These are phyloP conservation scores for Agastache rugosa DNA, from an alignment of 257 asterid species.

Conservation along the genomic window DNA sequence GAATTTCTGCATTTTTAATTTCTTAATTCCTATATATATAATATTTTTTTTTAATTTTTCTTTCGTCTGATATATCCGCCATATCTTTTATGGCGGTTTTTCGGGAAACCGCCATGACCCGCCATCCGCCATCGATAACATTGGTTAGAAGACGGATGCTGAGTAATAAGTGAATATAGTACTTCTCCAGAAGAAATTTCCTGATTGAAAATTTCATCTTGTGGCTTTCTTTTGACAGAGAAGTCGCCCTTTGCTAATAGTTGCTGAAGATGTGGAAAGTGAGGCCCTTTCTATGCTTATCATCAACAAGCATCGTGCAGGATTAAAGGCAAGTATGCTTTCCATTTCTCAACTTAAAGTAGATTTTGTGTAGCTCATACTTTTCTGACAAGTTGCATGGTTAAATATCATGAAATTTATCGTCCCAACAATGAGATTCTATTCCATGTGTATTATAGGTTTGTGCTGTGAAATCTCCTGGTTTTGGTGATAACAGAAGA, in stretches of 20 bases:
- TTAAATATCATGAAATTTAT: slow-evolving; percentile 11
- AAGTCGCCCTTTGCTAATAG: slow-evolving; percentile 73
- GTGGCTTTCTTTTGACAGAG: slow-evolving; percentile 51
- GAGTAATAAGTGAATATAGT: background rate
- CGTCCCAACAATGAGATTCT: slow-evolving; percentile 20
- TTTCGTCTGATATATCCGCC: too few relatives aligned
- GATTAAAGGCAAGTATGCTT: slow-evolving; percentile 60
- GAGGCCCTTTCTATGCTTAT: slow-evolving; percentile 79
- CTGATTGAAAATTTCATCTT: slow-evolving; percentile 24
- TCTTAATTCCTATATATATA: too few relatives aligned
- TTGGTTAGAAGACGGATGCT: background rate
- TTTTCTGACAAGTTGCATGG: slow-evolving; percentile 16
- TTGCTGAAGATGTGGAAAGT: slow-evolving; percentile 90
- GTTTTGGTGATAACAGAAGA: slow-evolving; percentile 89
- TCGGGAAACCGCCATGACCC: too few relatives aligned
- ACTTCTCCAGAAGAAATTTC: background rate
- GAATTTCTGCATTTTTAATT: too few relatives aligned
- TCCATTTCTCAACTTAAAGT: slow-evolving; percentile 9
- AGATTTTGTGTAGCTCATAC: slow-evolving; percentile 6
- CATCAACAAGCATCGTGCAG: slow-evolving; percentile 84
- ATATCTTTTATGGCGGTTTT: too few relatives aligned
- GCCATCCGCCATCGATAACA: too few relatives aligned
- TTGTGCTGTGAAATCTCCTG: slow-evolving; percentile 97
- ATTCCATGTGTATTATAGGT: slow-evolving; percentile 53
- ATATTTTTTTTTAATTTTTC: too few relatives aligned